Evolutionary conservation across 2,329 filamentous ascomycete species (phyloP), one percentile per base, ranked within the genome.

Genomic region (Diaporthe sp.): DNA sequence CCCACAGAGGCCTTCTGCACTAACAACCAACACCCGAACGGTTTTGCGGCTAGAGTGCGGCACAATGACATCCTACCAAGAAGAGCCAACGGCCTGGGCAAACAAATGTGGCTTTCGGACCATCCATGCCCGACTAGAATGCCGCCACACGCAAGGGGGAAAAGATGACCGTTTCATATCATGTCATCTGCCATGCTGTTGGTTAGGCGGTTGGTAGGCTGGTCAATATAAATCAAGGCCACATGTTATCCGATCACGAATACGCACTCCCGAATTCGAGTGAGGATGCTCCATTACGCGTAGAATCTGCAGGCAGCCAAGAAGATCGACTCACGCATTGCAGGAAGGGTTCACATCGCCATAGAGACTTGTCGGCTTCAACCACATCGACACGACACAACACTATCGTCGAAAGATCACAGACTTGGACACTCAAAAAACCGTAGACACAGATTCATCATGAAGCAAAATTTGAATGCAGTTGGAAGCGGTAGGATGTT

Each of bases 211-310:
- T 39, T 39, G 57, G 57, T 39, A 12, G 22, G 4, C 22, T 15
- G 8, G 12, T 28, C n/a, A 42, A 59, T 17, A 25, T 59, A n/a
- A 25, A n/a, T n/a, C 19, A 25, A 6, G 22, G 57, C 4, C 15
- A n/a, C 6, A 25, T 17, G 58, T 3, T 17, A 61, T 6, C 58
- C 58, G 58, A 61, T 61, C 58, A 61, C 58, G 37, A 61, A 61
- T 61, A 61, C 58, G 58, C 37, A 39, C 6, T 39, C 34, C 58
- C 58, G 58, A 61, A 39, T 42, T 44, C 58, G 37, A 61, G 17
- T 9, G 17, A 42, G 58, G n/a, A 61, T 42, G 5, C 37, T n/a
- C 37, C n/a, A 28, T 13, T 61, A n/a, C 31, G 42, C 15, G 15
- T 13, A 61, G 17, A 34, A 8, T 12, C 51, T 58, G 57, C 57